Evolutionary conservation across 352 stramenopile species (phyloP).

Genomic region (Globisporangium spiculum): DNA sequence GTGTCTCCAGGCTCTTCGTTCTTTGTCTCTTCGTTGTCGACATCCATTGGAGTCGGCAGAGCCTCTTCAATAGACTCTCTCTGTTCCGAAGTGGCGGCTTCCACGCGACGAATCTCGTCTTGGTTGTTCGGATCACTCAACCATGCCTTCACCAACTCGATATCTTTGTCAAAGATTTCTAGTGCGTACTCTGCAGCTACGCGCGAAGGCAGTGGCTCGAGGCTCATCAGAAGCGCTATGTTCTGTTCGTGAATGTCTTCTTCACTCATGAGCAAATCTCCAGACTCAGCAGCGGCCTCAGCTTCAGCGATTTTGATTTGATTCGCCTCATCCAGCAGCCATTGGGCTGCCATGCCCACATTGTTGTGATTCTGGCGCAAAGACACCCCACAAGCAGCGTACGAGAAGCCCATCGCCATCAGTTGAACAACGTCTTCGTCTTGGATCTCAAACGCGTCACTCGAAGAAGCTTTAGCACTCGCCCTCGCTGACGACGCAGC

Average conservation of each 20-base stretch:
- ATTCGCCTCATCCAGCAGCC: slow-evolving; percentile 80
- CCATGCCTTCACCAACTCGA: slow-evolving; percentile 66
- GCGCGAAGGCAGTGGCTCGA: slow-evolving; percentile 47
- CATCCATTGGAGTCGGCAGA: slow-evolving; percentile 30
- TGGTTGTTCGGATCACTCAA: slow-evolving; percentile 53
- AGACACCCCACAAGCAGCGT: slow-evolving; percentile 67
- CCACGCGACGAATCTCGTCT: slow-evolving; percentile 62
- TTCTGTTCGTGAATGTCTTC: slow-evolving; percentile 69
- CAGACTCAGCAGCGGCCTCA: slow-evolving; percentile 49
- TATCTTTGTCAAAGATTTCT: slow-evolving; percentile 57
- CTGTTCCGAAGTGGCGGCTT: slow-evolving; percentile 22
- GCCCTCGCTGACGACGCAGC: neutral
- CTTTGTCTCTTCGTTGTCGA: slow-evolving; percentile 48
- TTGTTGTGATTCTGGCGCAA: slow-evolving; percentile 68
- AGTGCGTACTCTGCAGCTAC: slow-evolving; percentile 62
- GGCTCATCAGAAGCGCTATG: slow-evolving; percentile 69
- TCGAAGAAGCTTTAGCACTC: slow-evolving; percentile 2
- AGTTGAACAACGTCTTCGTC: slow-evolving; percentile 87
- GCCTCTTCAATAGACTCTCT: slow-evolving; percentile 3
- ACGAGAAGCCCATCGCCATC: slow-evolving; percentile 89
- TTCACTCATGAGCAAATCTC: slow-evolving; percentile 49
- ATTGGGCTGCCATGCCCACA: slow-evolving; percentile 72
- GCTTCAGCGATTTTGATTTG: slow-evolving; percentile 63
- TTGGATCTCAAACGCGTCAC: slow-evolving; percentile 33
- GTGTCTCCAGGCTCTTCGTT: slow-evolving; percentile 44